Evolutionary conservation across 352 stramenopile species (phyloP).

Genomic region (Phytophthora foliorum): DNA sequence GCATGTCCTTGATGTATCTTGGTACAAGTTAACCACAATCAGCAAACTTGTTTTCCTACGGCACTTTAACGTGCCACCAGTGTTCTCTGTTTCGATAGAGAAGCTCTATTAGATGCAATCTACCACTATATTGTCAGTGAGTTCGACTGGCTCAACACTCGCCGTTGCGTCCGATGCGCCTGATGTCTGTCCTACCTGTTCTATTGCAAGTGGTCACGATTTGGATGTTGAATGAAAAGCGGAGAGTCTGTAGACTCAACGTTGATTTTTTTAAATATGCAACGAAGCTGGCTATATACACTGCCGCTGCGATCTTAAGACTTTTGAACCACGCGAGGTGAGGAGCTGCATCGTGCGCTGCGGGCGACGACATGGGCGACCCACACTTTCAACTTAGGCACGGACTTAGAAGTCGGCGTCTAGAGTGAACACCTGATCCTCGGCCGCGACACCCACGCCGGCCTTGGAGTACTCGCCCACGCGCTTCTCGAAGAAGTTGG

Average conservation of each 20-base stretch:
- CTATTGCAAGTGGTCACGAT: no score
- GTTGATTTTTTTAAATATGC: conserved; percentile 51
- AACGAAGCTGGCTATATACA: conserved; percentile 45
- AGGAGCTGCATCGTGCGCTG: conserved; percentile 30
- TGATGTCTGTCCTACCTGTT: no score
- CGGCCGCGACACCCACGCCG: conserved; percentile 92
- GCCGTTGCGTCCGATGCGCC: no score
- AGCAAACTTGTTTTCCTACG: no score
- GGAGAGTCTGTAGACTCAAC: neutral
- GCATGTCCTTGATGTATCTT: no score
- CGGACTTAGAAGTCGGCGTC: conserved; percentile 94
- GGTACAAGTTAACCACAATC: no score
- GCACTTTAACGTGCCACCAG: no score
- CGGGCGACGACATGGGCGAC: conserved; percentile 8
- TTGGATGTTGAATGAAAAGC: neutral
- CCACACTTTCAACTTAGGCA: conserved; percentile 1
- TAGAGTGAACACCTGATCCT: conserved; percentile 94
- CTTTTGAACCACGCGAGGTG: conserved; percentile 28
- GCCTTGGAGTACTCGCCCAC: conserved; percentile 99
- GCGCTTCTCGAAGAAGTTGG: conserved; percentile 99
- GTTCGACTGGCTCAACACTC: no score
- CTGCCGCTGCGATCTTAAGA: conserved; percentile 35
- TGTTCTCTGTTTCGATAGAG: no score
- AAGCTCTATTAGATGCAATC: no score
- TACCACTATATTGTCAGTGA: no score